Base-by-base conservation (phyloP, 1,284 basidiomycete species). In the Irpex sp. region DNA sequence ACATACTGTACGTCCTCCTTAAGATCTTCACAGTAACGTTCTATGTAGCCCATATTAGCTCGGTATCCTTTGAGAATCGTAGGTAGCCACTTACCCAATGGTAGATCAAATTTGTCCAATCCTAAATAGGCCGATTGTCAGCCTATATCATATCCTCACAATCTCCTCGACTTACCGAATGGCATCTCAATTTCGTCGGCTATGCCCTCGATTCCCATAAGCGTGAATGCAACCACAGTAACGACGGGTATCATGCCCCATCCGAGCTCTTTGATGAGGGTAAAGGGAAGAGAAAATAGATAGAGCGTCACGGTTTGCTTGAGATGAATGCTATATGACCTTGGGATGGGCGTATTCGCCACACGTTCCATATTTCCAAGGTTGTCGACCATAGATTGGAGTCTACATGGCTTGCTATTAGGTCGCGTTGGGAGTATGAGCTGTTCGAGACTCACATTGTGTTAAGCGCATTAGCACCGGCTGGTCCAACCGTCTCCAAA, bases 131-230 rank as follows among this genome's bases (percentile, higher is more conserved):
- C 62, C 13, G 48, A 31, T 48, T 55, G 44, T 63, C 7, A 48
- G 65, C 56, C 17, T 40, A 2, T 8, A 2, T 57, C 63, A 60
- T 17, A 49, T 48, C 6, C 37, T 58, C 26, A 31, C 47, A 47
- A 40, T 17, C 44, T 48, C 13, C 55, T 37, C 13, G n/a, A 75
- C 81, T 63, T 66, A 88, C 88, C 90, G 66, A 91, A 92, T 2
- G 94, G 94, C 88, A 92, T 92, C 74, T 96, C 94, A 67, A 96
- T 93, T 76, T 95, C 89, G 66, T 94, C 89, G 0, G 94, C 94
- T 66, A 97, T 96, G 8, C 94, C 94, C 77, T 97, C 95, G 61
- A 97, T 91, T 9, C 94, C 94, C 89, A 95, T 94, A 66, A 96
- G 84, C 3, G 92, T 95, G 77, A 96, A 93, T 11, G 92, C 89